Evolutionary conservation across 2,329 filamentous ascomycete species (phyloP).

Genomic region (Penicillium sp.): DNA sequence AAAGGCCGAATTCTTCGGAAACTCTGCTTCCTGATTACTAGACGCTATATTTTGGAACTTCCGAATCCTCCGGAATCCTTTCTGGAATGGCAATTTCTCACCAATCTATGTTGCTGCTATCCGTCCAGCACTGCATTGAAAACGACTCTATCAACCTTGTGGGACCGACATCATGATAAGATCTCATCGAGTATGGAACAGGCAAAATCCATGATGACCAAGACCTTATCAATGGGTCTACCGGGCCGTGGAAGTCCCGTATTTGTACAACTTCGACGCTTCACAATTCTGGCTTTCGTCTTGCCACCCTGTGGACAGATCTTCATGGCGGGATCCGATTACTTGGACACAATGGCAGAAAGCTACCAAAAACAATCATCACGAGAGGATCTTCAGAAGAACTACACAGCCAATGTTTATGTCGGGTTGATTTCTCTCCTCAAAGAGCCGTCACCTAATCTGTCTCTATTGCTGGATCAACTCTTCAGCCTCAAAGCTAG

Average conservation of each 20-base stretch:
- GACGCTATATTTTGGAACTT: constrained; percentile 58
- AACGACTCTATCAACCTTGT: constrained; percentile 56
- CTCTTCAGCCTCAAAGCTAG: constrained; percentile 78
- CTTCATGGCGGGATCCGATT: constrained; percentile 84
- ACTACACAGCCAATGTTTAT: constrained; percentile 74
- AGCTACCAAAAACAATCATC: constrained; percentile 57
- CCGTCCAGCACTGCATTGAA: constrained; percentile 64
- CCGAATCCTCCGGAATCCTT: constrained; percentile 53
- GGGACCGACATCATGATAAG: constrained; percentile 39
- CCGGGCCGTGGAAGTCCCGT: constrained; percentile 21
- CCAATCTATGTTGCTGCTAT: constrained; percentile 70
- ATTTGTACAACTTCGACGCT: constrained; percentile 33
- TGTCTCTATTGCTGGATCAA: constrained; percentile 78
- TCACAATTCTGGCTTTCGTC: constrained; percentile 46
- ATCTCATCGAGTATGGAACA: constrained; percentile 43
- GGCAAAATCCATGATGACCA: constrained; percentile 39
- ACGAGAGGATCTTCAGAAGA: constrained; percentile 63
- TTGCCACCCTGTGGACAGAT: constrained; percentile 56
- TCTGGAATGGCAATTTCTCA: constrained; percentile 69
- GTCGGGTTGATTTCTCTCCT: constrained; percentile 74
- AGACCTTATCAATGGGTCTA: constrained; percentile 29
- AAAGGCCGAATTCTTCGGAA: constrained; percentile 62
- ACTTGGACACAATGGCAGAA: constrained; percentile 72
- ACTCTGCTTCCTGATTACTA: constrained; percentile 66
- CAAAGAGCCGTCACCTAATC: constrained; percentile 68